Evolutionary conservation across 2,329 filamentous ascomycete genomes (phyloP), one percentile per base, ranked within the genome.

Genomic region (Pyrenophora graminea): DNA sequence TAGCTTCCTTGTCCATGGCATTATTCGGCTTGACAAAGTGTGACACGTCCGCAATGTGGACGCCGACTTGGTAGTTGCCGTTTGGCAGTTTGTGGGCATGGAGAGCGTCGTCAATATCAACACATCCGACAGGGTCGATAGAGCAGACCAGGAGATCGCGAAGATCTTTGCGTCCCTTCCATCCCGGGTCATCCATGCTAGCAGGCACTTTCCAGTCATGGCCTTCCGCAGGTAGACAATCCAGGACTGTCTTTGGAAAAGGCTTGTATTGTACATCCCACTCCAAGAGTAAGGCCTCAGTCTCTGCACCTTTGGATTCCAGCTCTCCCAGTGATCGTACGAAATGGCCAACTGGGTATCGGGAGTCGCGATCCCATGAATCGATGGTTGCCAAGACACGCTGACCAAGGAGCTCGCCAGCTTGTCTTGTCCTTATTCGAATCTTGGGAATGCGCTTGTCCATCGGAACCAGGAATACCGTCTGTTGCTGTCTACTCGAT

Each of bases 21-120:
- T 93, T 99, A 73, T 90, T 91, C 21, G 95, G 92, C 75, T 94
- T 96, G 66, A 99, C 94, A 69, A 99, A 99, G 76, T 99, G 89
- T 8, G 94, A 97, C n/a, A 99, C 94, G 73, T 99, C 94, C 23
- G 94, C 95, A 74, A 99, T 99, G 74, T 99, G 95, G 13, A 99
- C 94, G 58, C 94, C 94, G 8, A 99, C 91, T 73, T 97, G 91
- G 59, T 86, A 92, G 72, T 97, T 97, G 37, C 95, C 94, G 66
- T 97, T 97, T 0, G 91, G 87, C 18, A 99, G 77, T 43, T 82
- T 81, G 54, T 86, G 83, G 6, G 94, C 92, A 73, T 99, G 95
- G 6, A 99, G 83, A 15, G 94, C 94, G 74, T 99, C 95, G 66
- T 99, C 94, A 51, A 99, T 99, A 78, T 99, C 94, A 67, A 97